These are phyloP conservation scores for Sugiyamaella sp. DNA, from an alignment of 1,139 yeast genomes.

Conservation along the genomic window DNA sequence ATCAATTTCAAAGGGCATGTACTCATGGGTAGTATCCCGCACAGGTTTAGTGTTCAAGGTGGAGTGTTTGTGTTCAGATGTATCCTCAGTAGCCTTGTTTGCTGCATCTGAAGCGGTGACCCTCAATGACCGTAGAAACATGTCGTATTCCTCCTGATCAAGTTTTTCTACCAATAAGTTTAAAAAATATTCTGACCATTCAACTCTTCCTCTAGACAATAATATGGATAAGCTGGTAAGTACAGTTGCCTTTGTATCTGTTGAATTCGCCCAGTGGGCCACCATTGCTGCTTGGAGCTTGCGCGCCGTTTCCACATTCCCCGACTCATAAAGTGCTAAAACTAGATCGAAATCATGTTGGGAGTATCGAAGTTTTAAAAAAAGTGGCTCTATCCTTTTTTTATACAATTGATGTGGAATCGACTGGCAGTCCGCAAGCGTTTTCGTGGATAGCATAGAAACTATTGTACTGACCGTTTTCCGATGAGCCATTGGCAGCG, in stretches of 20 bases:
- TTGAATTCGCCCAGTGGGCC: conserved; percentile 14
- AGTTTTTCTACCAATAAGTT: conserved; percentile 5
- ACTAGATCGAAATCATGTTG: conserved; percentile 18
- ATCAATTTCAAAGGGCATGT: background rate
- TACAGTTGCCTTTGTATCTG: conserved; percentile 8
- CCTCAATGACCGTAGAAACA: conserved; percentile 1
- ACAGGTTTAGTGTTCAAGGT: background rate
- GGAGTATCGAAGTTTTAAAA: conserved; percentile 9
- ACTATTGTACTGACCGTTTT: background rate
- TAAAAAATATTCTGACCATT: conserved; percentile 2
- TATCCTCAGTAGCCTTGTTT: background rate
- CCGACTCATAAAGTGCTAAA: conserved; percentile 8
- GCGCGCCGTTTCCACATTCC: conserved; percentile 14
- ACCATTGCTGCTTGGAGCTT: conserved; percentile 15
- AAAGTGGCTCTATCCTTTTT: conserved; percentile 10
- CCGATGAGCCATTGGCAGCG: background rate
- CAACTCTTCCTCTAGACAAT: conserved; percentile 5
- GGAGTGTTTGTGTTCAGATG: background rate
- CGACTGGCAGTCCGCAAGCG: background rate
- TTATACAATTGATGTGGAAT: conserved; percentile 15
- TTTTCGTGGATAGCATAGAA: background rate
- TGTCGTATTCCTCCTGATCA: conserved; percentile 4
- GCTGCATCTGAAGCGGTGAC: background rate
- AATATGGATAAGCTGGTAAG: conserved; percentile 12
- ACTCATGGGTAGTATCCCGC: too few species aligned